Base-by-base conservation (phyloP, 2,329 filamentous ascomycete species). In the Pyrenophora graminea region DNA sequence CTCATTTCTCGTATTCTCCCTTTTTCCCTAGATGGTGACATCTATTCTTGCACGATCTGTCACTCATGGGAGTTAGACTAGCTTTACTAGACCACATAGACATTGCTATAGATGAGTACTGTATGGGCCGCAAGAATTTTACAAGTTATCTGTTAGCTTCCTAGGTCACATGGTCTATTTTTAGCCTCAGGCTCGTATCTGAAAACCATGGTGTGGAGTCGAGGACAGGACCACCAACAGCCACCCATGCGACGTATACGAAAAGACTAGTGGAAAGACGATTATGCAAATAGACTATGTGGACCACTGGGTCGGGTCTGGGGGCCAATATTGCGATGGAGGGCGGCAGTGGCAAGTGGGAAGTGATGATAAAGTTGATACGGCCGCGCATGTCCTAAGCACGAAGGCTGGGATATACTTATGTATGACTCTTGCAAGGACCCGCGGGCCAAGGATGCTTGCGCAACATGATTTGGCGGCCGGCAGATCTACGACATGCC, bases 101-200 rank as follows among this genome's bases (percentile, higher is more conserved):
- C 13, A 15, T 33, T 44, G 13, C 9, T 30, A 12, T 30, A 30
- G 27, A 30, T 30, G 10, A 30, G 10, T 30, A 15, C 15, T 15
- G 15, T 15, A 30, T 30, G 27, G 27, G 40, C 31, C 30, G 17
- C 17, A 37, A 32, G 27, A 23, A 38, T 18, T n/a, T 40, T 49
- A 45, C 45, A 27, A 37, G 39, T 41, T 32, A 38, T 19, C 33
- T 37, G 7, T 18, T 19, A 39, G 44, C 48, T 30, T 33, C 23
- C 7, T 2, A 33, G 9, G 40, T 25, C 15, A 39, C 36, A 31
- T 12, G 19, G 23, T 46, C 54, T 57, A 59, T 57, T 59, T 59
- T 57, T 59, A 59, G 56, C 15, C 17, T 23, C 34, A 17, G 31
- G 43, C 45, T 45, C 50, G 56, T 51, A 44, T 48, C 13, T 39